Evolutionary conservation across 257 asterid genomes (phyloP).

Genomic region (Solanum etuberosum): DNA sequence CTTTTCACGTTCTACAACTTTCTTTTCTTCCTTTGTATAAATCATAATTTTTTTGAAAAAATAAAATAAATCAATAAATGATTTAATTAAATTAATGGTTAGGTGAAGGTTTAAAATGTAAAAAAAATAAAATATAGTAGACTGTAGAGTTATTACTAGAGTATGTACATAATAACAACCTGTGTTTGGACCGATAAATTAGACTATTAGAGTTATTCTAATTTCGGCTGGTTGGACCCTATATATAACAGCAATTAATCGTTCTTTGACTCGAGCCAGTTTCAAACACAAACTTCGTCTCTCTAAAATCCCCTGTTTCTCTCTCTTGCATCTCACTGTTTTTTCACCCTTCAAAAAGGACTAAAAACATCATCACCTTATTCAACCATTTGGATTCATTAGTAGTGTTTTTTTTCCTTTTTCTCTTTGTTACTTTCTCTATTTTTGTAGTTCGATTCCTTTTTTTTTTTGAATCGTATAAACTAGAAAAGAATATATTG

Average conservation of each 20-base stretch:
- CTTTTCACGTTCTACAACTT: neutral
- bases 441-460: no score
- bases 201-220: no score
- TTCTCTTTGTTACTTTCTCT: neutral
- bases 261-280: slow-evolving; percentile 18
- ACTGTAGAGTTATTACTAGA: no score
- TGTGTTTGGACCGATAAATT: no score
- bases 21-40: neutral
- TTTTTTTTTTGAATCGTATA: neutral
- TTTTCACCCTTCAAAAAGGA: neutral
- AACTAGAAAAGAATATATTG: no score
- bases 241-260: slow-evolving; percentile 40
- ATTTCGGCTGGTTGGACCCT: slow-evolving; percentile 35
- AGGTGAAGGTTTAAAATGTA: no score
- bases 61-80: neutral
- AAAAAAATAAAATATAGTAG: no score
- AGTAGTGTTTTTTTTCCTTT: neutral
- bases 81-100: neutral
- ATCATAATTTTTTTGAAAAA: neutral
- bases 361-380: neutral
- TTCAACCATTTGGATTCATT: neutral
- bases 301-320: neutral
- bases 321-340: neutral
- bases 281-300: slow-evolving; percentile 4
- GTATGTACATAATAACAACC: no score